These are phyloP conservation scores for Pestalotiopsis sp. DNA, from an alignment of 2,329 filamentous ascomycete genomes.

Conservation along the genomic window DNA sequence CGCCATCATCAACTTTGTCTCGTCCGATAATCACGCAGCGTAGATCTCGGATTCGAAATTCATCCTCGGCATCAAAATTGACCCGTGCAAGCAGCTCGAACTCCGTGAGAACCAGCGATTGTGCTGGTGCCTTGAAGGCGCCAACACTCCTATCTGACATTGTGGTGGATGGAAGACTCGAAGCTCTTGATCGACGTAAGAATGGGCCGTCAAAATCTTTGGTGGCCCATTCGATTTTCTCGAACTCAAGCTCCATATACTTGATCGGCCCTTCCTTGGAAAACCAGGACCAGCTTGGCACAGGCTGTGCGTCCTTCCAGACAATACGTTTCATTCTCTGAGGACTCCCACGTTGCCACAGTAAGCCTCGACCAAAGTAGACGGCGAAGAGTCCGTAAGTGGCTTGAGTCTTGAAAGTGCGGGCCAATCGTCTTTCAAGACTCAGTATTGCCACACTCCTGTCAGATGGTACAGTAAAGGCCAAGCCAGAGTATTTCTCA, in stretches of 20 bases:
- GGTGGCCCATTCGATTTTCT: not conserved
- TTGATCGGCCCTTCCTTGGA: not conserved
- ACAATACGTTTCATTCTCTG: not conserved
- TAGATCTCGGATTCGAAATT: not conserved
- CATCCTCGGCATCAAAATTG: not conserved
- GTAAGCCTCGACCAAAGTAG: conserved; percentile 9
- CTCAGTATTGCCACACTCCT: conserved; percentile 12
- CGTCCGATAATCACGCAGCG: not conserved
- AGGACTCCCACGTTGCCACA: conserved; percentile 7
- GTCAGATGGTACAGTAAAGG: conserved; percentile 10
- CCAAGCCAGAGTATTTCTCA: conserved; percentile 7
- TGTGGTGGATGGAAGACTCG: not conserved
- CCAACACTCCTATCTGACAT: not conserved
- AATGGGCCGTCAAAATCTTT: not conserved
- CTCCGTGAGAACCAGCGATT: not conserved
- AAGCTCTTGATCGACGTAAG: not conserved
- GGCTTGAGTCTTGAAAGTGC: conserved; percentile 1
- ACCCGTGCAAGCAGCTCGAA: not conserved
- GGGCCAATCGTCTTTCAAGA: conserved; percentile 11
- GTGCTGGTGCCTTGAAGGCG: not conserved
- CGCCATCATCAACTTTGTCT: not conserved
- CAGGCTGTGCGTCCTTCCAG: not conserved
- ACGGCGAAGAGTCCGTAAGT: conserved; percentile 1
- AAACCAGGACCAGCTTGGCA: conserved; percentile 8
- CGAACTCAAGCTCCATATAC: not conserved